phyloP scores from a whole-genome alignment of 2,329 filamentous ascomycete species.

The Aspergillus viridinutans region DNA sequence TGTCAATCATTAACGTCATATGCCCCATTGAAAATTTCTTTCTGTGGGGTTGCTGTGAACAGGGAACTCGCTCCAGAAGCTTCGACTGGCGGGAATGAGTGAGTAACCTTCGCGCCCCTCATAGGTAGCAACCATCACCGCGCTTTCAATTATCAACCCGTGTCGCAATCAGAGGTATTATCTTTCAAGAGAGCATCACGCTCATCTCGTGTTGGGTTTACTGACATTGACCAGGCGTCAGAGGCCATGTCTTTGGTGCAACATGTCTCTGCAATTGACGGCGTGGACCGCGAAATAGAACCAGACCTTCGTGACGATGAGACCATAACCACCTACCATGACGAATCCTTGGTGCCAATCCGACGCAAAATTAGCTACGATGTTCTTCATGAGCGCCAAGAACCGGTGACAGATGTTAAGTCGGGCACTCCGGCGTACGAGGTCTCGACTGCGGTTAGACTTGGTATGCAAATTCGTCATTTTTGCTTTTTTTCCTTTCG shows the following conservation, averaged over 20 bases:
- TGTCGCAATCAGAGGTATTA: background rate
- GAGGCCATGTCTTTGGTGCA: conserved; percentile 48
- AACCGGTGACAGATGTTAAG: conserved; percentile 34
- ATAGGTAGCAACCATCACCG: background rate
- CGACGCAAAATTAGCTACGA: conserved; percentile 46
- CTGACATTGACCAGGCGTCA: background rate
- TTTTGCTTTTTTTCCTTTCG: background rate
- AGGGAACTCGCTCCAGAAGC: background rate
- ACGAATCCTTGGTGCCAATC: conserved; percentile 24
- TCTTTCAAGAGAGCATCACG: background rate
- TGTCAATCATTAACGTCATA: background rate
- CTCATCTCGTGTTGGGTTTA: background rate
- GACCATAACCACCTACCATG: conserved; percentile 3
- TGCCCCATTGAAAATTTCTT: background rate
- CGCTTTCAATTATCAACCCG: background rate
- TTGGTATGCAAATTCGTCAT: conserved; percentile 12
- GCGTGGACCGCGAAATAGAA: conserved; percentile 41
- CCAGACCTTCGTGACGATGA: conserved; percentile 18
- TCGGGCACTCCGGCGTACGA: conserved; percentile 45
- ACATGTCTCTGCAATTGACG: conserved; percentile 49
- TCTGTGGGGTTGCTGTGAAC: background rate
- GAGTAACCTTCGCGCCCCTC: background rate
- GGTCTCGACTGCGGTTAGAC: conserved; percentile 33
- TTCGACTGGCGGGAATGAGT: background rate
- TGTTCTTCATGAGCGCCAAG: conserved; percentile 33